Evolutionary conservation across 192 early-diverging fungal species (phyloP).

Genomic region (Anaeromyces robustus): DNA sequence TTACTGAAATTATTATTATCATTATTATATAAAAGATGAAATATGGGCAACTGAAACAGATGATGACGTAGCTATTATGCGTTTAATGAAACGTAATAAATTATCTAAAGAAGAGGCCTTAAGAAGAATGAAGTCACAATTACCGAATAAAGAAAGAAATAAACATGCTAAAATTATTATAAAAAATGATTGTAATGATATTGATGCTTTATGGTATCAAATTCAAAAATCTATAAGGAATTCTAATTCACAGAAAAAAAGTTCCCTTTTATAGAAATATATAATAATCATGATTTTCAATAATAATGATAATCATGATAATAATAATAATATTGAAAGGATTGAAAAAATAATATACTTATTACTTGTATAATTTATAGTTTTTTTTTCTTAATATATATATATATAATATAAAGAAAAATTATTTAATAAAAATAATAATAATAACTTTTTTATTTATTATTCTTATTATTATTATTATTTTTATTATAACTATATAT

Average conservation of each 20-base stretch:
- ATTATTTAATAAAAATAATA: no score
- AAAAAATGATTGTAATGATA: not conserved
- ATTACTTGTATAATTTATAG: no score
- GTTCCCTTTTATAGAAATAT: not conserved
- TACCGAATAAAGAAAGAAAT: not conserved
- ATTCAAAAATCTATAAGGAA: not conserved
- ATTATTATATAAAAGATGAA: not conserved
- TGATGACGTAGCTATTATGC: not conserved
- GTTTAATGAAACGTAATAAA: not conserved
- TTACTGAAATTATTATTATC: no score
- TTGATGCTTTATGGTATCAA: not conserved
- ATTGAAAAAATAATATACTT: no score
- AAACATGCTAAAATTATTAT: not conserved
- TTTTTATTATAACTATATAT: no score
- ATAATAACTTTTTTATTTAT: no score
- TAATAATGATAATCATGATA: no score
- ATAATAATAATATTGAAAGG: no score
- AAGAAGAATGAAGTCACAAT: not conserved
- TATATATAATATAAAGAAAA: no score
- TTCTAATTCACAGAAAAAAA: not conserved
- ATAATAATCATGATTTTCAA: no score
- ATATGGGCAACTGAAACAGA: not conserved
- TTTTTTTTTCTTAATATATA: no score
- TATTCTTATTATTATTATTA: no score
- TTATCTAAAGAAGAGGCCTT: not conserved